A percentile compares a stretch with the other conserved stretches of the same genome.
Conservation (phyloP, 129 eudicot genomes). For the Smallanthus sonchifolius region DNA sequence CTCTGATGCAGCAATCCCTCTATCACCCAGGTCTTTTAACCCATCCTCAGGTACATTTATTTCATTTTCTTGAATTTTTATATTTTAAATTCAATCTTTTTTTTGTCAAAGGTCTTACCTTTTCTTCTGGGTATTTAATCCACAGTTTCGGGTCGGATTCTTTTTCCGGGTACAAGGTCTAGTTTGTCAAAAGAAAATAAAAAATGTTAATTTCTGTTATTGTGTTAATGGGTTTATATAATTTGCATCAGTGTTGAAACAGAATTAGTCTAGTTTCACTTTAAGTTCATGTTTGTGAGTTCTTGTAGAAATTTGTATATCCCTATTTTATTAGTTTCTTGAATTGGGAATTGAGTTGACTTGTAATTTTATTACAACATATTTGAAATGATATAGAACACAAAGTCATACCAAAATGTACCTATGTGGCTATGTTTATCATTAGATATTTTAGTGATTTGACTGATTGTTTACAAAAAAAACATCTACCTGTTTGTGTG, state of each 20-base stretch:
- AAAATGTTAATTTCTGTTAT: background rate
- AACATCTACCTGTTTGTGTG: slow-evolving; percentile 5
- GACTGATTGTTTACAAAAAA: background rate
- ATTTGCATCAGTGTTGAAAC: slow-evolving; percentile 1
- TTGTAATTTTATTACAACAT: background rate
- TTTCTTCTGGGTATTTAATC: slow-evolving; percentile 5
- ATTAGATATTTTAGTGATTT: background rate
- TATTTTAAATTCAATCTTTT: background rate
- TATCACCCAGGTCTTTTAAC: slow-evolving; percentile 82
- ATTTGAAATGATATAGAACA: background rate
- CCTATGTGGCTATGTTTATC: slow-evolving; percentile 4
- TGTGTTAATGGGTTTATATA: slow-evolving; percentile 6
- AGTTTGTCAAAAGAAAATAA: background rate
- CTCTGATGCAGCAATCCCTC: slow-evolving; percentile 60
- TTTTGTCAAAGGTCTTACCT: slow-evolving; percentile 3
- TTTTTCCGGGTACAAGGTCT: background rate
- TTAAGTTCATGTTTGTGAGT: background rate
- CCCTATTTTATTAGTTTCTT: background rate
- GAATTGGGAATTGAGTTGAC: background rate
- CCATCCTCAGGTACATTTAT: slow-evolving; percentile 47
- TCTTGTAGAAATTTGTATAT: slow-evolving; percentile 1
- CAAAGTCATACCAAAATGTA: slow-evolving; percentile 4
- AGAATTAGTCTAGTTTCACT: slow-evolving; percentile 3
- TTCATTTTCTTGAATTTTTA: background rate
- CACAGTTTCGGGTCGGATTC: background rate